Evolutionary conservation across 306 rosid species (phyloP).

Genomic region (Leucaena leucocephala): DNA sequence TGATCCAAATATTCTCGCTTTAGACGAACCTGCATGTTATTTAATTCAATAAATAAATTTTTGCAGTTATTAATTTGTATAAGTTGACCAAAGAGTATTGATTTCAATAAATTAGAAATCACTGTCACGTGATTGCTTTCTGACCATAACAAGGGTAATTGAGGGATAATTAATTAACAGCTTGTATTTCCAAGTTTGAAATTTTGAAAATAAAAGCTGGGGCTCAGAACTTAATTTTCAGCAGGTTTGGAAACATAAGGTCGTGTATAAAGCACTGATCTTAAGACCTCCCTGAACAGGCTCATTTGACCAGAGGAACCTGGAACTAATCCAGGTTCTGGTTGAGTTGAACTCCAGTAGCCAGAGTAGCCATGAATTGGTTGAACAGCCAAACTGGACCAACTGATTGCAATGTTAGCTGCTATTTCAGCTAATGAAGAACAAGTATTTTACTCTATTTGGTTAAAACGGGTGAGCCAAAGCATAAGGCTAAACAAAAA

Average conservation of each 20-base stretch:
- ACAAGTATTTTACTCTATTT: background rate
- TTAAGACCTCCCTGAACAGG: background rate
- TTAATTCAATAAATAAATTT: conserved; percentile 37
- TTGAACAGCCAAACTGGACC: background rate
- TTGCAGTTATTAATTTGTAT: background rate
- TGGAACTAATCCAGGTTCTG: background rate
- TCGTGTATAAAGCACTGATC: background rate
- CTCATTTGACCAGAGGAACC: background rate
- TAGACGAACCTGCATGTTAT: conserved; percentile 73
- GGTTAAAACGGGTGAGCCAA: too few species aligned
- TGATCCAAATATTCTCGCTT: conserved; percentile 87
- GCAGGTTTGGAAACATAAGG: background rate
- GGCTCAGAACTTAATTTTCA: background rate
- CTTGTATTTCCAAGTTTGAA: background rate
- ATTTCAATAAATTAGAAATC: background rate
- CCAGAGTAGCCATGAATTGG: background rate
- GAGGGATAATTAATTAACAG: background rate
- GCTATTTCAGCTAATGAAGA: background rate
- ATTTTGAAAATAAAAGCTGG: too few species aligned
- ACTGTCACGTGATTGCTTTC: background rate
- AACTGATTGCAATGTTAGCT: background rate
- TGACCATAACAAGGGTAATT: background rate
- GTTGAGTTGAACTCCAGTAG: background rate
- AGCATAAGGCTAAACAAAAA: background rate
- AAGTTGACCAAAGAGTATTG: background rate